Conservation (phyloP, 1,284 basidiomycete genomes). For the Cerioporus squamosus region DNA sequence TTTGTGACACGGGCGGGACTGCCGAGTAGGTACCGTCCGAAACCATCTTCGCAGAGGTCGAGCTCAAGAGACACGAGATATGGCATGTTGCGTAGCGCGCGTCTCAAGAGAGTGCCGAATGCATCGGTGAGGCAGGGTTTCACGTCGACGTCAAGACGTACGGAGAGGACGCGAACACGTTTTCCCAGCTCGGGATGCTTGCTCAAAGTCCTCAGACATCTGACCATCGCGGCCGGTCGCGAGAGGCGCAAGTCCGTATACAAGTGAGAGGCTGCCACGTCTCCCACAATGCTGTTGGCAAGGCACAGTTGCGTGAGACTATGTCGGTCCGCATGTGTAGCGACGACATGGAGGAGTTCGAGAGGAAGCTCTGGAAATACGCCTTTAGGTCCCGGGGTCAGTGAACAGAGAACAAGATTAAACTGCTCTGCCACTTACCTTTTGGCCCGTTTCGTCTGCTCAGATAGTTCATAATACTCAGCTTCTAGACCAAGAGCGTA, state of each 20-base stretch:
- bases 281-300: constrained; percentile 1
- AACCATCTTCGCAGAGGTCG: background rate
- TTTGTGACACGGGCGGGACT: background rate
- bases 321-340: background rate
- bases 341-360: constrained; percentile 5
- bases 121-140: background rate
- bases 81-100: constrained; percentile 5
- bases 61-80: background rate
- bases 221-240: background rate
- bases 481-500: no score
- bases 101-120: constrained; percentile 2
- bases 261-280: background rate
- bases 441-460: no score
- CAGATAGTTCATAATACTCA: no score
- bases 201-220: background rate
- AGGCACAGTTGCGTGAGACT: constrained; percentile 1
- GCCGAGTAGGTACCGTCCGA: background rate
- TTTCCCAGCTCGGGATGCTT: background rate
- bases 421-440: no score
- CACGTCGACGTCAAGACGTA: background rate
- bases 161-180: constrained; percentile 2
- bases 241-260: background rate
- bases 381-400: no score
- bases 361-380: no score
- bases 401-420: no score